Evolutionary conservation across 345 rosid genomes (phyloP), one percentile per base, ranked within the genome.

Genomic region (Aquilaria sinensis): DNA sequence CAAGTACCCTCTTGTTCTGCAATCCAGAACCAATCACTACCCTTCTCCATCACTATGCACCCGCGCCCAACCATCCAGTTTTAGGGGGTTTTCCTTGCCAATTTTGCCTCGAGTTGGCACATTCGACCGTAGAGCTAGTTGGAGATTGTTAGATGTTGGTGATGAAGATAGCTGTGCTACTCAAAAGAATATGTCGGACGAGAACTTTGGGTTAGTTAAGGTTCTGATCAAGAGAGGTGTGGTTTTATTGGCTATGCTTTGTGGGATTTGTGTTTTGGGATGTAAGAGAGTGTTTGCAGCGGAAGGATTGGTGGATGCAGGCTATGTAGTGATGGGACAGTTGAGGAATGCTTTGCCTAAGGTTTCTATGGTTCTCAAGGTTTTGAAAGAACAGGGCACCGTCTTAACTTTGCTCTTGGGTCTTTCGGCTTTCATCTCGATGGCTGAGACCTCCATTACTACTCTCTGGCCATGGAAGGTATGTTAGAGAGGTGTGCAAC

Each of bases 381-480:
- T 88, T 67, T 74, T 90, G 41, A 90, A 78, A 70, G 97, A 90
- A 78, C 97, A 90, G 66, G 97, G 96, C 60, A 74, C 85, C 45
- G 58, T 90, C 45, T 73, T 90, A 81, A 89, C 89, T 37, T 81
- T 80, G 2, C 79, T 90, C 61, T 78, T 90, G 60, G 82, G 93
- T 52, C 81, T 88, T 29, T 90, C 97, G 6, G 97, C 97, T 11
- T 90, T 90, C 76, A 88, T 88, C 68, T 90, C 97, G 53, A 90
- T 90, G 97, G 97, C 97, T 30, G 97, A 90, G 83, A 90, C 97
- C 48, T 84, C 97, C 49, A 90, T 90, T 49, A 90, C 97, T 47
- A 91, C 93, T 6, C 65, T 91, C 51, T 91, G 97, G 96, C 97
- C 96, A 0, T 91, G 97, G 97, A 90, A 90, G 97, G 97, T 86